Base-by-base conservation (phyloP, 2,329 filamentous ascomycete species). In the Eutypella sp. region DNA sequence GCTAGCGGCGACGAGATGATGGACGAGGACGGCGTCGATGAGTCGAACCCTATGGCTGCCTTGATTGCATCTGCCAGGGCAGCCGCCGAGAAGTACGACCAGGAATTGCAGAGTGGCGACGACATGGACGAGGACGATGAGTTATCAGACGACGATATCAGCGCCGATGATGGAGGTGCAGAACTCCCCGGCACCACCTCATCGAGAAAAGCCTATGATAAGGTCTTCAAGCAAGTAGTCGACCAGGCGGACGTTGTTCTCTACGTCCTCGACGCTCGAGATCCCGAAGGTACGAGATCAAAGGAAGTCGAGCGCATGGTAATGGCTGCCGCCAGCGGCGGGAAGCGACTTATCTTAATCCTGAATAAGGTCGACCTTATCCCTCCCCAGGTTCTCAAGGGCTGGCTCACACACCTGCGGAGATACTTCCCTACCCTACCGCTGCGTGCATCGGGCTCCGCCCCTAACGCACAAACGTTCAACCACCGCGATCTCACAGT, bases 331-430 rank as follows among this genome's bases (percentile, higher is more conserved):
- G 87, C 89, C 13, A 79, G 78, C 23, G 87, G 87, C 46, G 85
- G 84, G 55, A 96, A 96, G 74, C 81, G 91, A 43, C 76, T 96
- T 48, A 95, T 96, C 49, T 81, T 96, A 48, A 81, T 96, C 47
- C 75, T 96, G 56, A 96, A 96, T 83, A 96, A 96, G 79, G 91
- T 95, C 64, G 91, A 96, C 65, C 78, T 96, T 46, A 79, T 96
- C 39, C 91, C 91, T 3, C 82, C 88, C 19, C 76, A 83, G 40
- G 86, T 92, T 11, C 81, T 96, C 38, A 89, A 88, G 64, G 82
- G 78, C 59, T 96, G 91, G 91, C 81, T 96, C 54, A 68, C 79
- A 47, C 83, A 96, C 67, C 79, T 96, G 52, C 85, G 89, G 50
- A 82, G 89, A 55, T 95, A 87, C 66, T 96, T 96, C 75, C 91